These are phyloP conservation scores for Euphorbia tirucalli DNA, from an alignment of 345 rosid species.

Conservation along the genomic window DNA sequence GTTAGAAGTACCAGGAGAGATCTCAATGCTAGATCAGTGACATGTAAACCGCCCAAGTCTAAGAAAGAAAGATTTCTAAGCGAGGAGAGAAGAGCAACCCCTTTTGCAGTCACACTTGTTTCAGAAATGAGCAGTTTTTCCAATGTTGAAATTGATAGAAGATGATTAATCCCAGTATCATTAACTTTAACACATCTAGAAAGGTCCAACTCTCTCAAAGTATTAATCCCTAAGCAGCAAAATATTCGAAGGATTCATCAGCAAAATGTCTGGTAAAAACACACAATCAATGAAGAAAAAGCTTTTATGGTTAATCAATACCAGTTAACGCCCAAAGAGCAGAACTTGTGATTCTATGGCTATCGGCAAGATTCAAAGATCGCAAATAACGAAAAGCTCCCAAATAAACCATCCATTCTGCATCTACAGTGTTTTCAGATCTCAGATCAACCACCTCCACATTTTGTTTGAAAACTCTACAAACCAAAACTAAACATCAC, in stretches of 20 bases:
- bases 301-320: constrained; percentile 3
- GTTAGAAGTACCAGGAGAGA: constrained; percentile 60
- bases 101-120: constrained; percentile 59
- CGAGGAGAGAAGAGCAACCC: constrained; percentile 60
- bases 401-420: constrained; percentile 90
- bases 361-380: constrained; percentile 59
- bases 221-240: constrained; percentile 48
- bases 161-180: constrained; percentile 67
- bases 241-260: not conserved
- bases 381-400: constrained; percentile 67
- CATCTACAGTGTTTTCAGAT: constrained; percentile 68
- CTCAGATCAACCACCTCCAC: constrained; percentile 68
- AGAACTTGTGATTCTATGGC: constrained; percentile 61
- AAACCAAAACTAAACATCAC: constrained; percentile 6
- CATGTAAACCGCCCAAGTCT: constrained; percentile 91
- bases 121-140: constrained; percentile 61
- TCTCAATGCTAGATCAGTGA: constrained; percentile 55
- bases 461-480: constrained; percentile 69
- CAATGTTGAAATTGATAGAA: constrained; percentile 58
- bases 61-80: constrained; percentile 54
- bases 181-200: constrained; percentile 76
- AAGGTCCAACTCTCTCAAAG: constrained; percentile 75
- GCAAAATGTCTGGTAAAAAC: not conserved
- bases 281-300: not conserved
- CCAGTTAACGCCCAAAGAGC: constrained; percentile 80